Percentiles rank a stretch among this genome's conserved stretches.
Evolutionary conservation across 2,329 filamentous ascomycete species (phyloP).

Genomic region (Verticillium nubilum): DNA sequence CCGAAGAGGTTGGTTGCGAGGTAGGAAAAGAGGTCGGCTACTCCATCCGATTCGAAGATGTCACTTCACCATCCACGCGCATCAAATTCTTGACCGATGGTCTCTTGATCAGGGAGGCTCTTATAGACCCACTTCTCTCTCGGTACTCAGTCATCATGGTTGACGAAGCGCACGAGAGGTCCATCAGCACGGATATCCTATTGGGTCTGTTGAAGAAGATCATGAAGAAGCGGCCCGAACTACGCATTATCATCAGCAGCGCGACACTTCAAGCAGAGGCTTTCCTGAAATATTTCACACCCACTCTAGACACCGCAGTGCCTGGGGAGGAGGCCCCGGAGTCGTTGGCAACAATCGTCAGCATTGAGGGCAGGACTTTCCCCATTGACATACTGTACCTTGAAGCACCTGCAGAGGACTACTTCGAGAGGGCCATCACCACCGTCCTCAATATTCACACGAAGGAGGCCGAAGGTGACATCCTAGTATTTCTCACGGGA

Average conservation of each 20-base stretch:
- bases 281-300: conserved; percentile 72
- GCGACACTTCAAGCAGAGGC: conserved; percentile 87
- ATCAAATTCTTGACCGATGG: conserved; percentile 98
- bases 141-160: conserved; percentile 97
- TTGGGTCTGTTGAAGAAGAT: conserved; percentile 92
- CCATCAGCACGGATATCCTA: conserved; percentile 85
- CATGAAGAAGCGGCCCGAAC: conserved; percentile 67
- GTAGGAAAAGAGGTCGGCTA: conserved; percentile 90
- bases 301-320: conserved; percentile 7
- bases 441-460: conserved; percentile 85
- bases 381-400: conserved; percentile 84
- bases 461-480: conserved; percentile 75
- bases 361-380: conserved; percentile 80
- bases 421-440: conserved; percentile 75
- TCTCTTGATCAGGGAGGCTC: conserved; percentile 80
- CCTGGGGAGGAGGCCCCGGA: background rate
- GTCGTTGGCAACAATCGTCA: conserved; percentile 56
- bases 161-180: conserved; percentile 93
- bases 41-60: conserved; percentile 88
- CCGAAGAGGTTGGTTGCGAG: conserved; percentile 81
- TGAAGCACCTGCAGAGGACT: conserved; percentile 73
- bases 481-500: conserved; percentile 87
- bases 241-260: conserved; percentile 87
- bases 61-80: conserved; percentile 75
- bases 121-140: conserved; percentile 86